Evolutionary conservation across 148 eudicot species (phyloP).

Genomic region (Nepenthes mirabilis): DNA sequence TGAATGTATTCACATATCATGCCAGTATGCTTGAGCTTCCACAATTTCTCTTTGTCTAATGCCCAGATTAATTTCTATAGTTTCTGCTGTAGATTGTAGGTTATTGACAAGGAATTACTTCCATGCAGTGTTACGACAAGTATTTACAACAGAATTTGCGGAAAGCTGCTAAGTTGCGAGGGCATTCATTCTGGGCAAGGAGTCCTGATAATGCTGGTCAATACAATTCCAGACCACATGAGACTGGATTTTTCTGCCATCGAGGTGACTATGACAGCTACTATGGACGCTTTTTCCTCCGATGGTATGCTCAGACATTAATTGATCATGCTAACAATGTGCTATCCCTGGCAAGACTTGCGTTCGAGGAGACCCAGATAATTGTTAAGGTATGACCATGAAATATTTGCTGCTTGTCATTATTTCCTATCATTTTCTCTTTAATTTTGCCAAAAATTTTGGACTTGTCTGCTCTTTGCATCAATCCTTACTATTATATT

Average conservation of each 20-base stretch:
- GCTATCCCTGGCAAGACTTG: conserved; percentile 45
- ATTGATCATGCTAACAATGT: conserved; percentile 57
- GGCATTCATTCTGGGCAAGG: conserved; percentile 53
- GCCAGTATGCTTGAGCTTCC: too few species aligned
- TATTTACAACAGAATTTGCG: conserved; percentile 42
- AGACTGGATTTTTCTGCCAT: conserved; percentile 61
- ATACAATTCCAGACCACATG: conserved; percentile 47
- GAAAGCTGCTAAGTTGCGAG: conserved; percentile 54
- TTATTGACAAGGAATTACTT: conserved; percentile 4
- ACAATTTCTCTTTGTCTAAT: too few species aligned
- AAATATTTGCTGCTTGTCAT: background rate
- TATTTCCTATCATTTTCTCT: background rate
- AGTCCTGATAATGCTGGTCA: conserved; percentile 71
- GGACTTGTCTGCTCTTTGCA: too few species aligned
- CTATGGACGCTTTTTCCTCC: conserved; percentile 63
- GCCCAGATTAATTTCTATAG: too few species aligned
- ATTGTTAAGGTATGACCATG: conserved; percentile 42
- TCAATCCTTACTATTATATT: too few species aligned
- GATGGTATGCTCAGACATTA: conserved; percentile 46
- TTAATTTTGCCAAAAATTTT: background rate
- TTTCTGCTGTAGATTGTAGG: background rate
- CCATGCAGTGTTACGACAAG: conserved; percentile 55
- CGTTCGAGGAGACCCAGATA: conserved; percentile 43
- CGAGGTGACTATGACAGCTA: conserved; percentile 59
- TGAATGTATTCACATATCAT: too few species aligned